Conservation (phyloP, 805 yeast species). For the Yarrowia sp. region DNA sequence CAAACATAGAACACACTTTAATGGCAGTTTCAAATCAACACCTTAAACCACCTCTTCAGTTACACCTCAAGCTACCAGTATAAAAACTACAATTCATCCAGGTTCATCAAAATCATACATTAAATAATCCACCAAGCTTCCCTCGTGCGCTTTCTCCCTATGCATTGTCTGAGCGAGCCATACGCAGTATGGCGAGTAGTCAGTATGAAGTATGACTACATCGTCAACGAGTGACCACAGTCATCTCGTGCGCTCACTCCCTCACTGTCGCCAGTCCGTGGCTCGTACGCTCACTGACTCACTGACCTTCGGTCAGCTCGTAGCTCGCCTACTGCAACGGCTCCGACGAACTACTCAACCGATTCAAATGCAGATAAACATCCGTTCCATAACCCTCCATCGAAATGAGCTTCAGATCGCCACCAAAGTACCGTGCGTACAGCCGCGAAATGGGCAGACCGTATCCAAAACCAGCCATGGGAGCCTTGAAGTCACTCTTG, state of each 20-base stretch:
- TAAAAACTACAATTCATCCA: background rate
- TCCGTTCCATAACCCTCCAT: constrained; percentile 97
- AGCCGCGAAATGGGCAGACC: constrained; percentile 84
- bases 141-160: background rate
- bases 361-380: constrained; percentile 80
- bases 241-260: no score
- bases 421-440: constrained; percentile 88
- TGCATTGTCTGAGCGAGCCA: no score
- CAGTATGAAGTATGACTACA: no score
- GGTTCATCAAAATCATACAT: background rate
- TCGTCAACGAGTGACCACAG: no score
- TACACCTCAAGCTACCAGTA: no score
- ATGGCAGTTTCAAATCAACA: no score
- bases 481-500: constrained; percentile 72
- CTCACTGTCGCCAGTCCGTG: no score
- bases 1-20: no score
- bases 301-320: background rate
- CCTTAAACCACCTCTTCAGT: no score
- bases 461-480: constrained; percentile 93
- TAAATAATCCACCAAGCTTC: background rate
- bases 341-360: constrained; percentile 70
- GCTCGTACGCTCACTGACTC: no score
- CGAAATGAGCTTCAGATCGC: constrained; percentile 78
- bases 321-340: constrained; percentile 45
- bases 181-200: no score